A percentile compares a stretch with the other conserved stretches of the same genome.
These are phyloP conservation scores for Lupinus albus DNA, from an alignment of 306 rosid species.

Conservation along the genomic window DNA sequence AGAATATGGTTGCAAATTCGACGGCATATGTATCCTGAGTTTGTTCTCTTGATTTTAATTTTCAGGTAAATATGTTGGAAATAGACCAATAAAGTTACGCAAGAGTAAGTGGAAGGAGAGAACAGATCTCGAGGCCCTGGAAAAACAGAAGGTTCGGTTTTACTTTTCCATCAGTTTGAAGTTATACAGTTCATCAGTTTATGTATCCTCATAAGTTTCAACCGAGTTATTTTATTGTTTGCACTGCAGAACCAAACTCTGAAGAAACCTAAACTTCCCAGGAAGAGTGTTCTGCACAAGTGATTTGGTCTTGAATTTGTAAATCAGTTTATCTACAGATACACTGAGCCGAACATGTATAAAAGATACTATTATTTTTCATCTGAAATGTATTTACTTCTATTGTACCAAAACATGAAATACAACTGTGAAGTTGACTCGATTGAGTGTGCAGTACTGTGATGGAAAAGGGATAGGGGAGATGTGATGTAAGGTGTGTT, in stretches of 20 bases:
- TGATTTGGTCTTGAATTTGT: conserved; percentile 40
- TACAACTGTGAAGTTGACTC: too few species aligned
- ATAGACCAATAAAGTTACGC: conserved; percentile 89
- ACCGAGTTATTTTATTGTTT: background rate
- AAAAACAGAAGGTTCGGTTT: conserved; percentile 69
- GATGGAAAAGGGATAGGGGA: too few species aligned
- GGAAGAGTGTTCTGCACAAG: conserved; percentile 88
- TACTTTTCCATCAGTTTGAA: background rate
- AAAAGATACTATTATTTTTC: background rate
- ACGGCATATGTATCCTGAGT: background rate
- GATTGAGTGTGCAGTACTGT: too few species aligned
- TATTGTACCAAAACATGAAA: too few species aligned
- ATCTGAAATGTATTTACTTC: too few species aligned
- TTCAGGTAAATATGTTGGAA: conserved; percentile 95
- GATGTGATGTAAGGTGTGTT: too few species aligned
- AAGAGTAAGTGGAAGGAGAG: conserved; percentile 98
- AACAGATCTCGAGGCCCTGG: conserved; percentile 73
- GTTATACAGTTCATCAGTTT: background rate
- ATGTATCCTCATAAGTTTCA: background rate
- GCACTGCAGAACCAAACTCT: conserved; percentile 63
- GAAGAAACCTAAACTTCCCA: conserved; percentile 69
- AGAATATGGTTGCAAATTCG: conserved; percentile 21
- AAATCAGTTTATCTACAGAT: conserved; percentile 16
- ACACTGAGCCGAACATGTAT: background rate
- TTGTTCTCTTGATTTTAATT: conserved; percentile 33